phyloP scores from a whole-genome alignment of 208 protist genomes.

The Leishmania tropica region DNA sequence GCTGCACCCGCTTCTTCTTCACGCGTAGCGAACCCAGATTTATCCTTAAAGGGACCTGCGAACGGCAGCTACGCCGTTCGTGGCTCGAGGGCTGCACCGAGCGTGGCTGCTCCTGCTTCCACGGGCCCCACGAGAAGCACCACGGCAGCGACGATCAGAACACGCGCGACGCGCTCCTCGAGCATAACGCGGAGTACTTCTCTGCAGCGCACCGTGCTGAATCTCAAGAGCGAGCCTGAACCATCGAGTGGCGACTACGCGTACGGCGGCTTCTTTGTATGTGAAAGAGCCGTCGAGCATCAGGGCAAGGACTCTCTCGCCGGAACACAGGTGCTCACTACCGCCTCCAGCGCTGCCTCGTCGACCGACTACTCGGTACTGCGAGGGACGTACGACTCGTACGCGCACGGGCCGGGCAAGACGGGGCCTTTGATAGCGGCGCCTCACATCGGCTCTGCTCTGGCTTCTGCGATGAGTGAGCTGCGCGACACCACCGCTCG shows the following conservation, averaged over 20 bases:
- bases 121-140: background rate
- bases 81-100: background rate
- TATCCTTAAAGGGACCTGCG: background rate
- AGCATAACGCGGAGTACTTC: background rate
- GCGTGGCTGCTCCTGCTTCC: background rate
- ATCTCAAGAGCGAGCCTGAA: background rate
- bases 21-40: background rate
- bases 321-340: background rate
- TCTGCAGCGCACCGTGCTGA: no score
- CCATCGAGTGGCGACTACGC: background rate
- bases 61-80: background rate
- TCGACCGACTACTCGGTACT: conserved; percentile 12
- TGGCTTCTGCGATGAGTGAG: background rate
- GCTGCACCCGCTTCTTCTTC: background rate
- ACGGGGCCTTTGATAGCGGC: background rate
- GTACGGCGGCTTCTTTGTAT: background rate
- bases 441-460: background rate
- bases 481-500: background rate
- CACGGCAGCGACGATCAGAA: background rate
- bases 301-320: background rate
- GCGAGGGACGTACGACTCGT: conserved; percentile 7
- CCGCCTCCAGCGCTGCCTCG: conserved; percentile 8
- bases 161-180: background rate
- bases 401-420: background rate
- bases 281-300: background rate